Evolutionary conservation across 208 protist species (phyloP).

Genomic region (Trichomonas vaginalis): DNA sequence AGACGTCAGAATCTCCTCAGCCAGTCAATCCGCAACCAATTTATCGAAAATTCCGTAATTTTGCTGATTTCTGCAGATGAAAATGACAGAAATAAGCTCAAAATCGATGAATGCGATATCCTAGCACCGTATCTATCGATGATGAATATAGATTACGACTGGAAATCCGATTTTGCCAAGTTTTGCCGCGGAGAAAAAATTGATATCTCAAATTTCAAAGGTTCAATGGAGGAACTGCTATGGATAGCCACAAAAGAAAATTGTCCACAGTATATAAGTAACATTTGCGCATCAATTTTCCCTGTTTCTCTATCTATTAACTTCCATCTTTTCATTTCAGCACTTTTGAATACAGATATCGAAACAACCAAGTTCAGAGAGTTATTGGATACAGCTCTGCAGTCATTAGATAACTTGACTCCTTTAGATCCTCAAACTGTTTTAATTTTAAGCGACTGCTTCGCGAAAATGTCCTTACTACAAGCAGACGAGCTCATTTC

Average conservation of each 20-base stretch:
- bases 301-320: not conserved
- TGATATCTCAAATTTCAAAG: too few species aligned
- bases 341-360: not conserved
- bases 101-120: not conserved
- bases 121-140: not conserved
- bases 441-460: not conserved
- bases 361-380: not conserved
- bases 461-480: not conserved
- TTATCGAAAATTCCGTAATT: not conserved
- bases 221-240: not conserved
- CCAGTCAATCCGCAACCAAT: not conserved
- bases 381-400: not conserved
- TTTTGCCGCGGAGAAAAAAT: not conserved
- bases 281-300: not conserved
- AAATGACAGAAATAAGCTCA: not conserved
- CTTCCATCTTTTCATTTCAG: not conserved
- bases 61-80: not conserved
- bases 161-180: not conserved
- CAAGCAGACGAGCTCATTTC: not conserved
- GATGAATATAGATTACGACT: not conserved
- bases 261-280: not conserved
- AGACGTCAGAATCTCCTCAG: not conserved
- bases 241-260: not conserved
- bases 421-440: not conserved
- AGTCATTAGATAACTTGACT: not conserved